Conservation (phyloP, 768 basidiomycete species). For the Auricularia sp. region DNA sequence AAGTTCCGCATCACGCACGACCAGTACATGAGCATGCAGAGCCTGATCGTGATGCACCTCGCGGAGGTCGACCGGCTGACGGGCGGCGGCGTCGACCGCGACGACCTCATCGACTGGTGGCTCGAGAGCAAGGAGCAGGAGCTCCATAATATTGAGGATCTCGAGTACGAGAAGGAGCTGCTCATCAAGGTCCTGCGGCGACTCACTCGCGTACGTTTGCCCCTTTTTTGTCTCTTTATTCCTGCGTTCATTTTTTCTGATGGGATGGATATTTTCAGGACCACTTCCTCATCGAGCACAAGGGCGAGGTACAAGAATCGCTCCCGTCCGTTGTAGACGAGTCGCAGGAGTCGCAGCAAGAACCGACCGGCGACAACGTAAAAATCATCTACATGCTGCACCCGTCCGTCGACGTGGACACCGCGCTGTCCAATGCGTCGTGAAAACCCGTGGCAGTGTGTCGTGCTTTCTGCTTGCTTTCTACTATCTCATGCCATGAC, state of each 20-base stretch:
- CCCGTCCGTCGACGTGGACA: constrained; percentile 71
- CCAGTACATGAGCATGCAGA: constrained; percentile 84
- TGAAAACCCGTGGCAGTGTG: too few species aligned
- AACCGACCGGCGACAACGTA: constrained; percentile 43
- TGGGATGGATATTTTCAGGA: constrained; percentile 37
- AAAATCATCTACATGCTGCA: constrained; percentile 86
- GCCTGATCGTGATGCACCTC: constrained; percentile 76
- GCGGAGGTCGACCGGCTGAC: constrained; percentile 65
- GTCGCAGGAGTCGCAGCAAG: constrained; percentile 39
- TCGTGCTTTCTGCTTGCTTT: too few species aligned
- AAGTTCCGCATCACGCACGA: constrained; percentile 94
- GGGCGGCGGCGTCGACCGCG: constrained; percentile 69
- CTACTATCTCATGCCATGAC: too few species aligned
- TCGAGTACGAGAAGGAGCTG: constrained; percentile 85
- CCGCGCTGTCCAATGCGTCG: too few species aligned
- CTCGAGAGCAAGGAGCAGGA: constrained; percentile 81
- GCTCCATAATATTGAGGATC: constrained; percentile 70
- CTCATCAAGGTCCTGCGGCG: constrained; percentile 82
- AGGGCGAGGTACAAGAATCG: constrained; percentile 74
- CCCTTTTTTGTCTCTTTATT: neutral
- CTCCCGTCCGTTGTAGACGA: constrained; percentile 54
- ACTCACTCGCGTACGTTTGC: constrained; percentile 68
- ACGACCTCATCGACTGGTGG: constrained; percentile 95
- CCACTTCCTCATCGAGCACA: constrained; percentile 72
- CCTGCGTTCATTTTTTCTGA: neutral